A percentile compares a stretch with the other conserved stretches of the same genome.
Conservation (phyloP, 164 flowering plant genomes). For the Taxillus chinensis region DNA sequence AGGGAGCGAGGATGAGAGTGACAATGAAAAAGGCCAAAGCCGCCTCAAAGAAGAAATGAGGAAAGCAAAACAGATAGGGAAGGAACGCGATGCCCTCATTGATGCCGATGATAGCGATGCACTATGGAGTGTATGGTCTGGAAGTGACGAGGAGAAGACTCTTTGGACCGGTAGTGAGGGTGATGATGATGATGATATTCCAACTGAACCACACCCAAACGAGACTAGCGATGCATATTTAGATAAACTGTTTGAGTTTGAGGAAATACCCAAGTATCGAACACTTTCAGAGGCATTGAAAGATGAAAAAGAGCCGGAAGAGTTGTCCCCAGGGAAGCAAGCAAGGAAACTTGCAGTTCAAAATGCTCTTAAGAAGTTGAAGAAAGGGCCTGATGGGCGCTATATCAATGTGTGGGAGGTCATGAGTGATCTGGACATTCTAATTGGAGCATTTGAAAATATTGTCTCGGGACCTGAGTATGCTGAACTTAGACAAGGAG, state of each 20-base stretch:
- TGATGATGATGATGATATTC: conserved; percentile 80
- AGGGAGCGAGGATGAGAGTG: conserved; percentile 75
- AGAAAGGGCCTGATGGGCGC: conserved; percentile 96
- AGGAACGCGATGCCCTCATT: conserved; percentile 55
- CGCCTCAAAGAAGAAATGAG: conserved; percentile 46
- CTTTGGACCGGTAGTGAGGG: conserved; percentile 89
- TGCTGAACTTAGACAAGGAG: conserved; percentile 78
- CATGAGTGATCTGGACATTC: conserved; percentile 79
- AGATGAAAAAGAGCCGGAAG: conserved; percentile 68
- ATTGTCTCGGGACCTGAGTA: conserved; percentile 95
- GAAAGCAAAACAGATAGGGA: conserved; percentile 57
- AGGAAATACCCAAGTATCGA: conserved; percentile 69
- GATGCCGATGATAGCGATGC: conserved; percentile 98
- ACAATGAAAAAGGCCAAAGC: conserved; percentile 20
- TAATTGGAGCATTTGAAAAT: conserved; percentile 92
- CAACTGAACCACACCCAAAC: conserved; percentile 75
- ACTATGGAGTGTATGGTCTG: conserved; percentile 80
- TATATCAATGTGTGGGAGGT: conserved; percentile 95
- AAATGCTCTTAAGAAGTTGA: conserved; percentile 84
- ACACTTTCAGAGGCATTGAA: conserved; percentile 65
- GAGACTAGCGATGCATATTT: conserved; percentile 73
- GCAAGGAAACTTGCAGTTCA: conserved; percentile 90
- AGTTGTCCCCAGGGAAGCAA: conserved; percentile 86
- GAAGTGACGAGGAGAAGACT: conserved; percentile 88
- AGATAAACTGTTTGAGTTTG: conserved; percentile 85